Evolutionary conservation across 2,329 filamentous ascomycete species (phyloP).

Genomic region (Fusarium sp.): DNA sequence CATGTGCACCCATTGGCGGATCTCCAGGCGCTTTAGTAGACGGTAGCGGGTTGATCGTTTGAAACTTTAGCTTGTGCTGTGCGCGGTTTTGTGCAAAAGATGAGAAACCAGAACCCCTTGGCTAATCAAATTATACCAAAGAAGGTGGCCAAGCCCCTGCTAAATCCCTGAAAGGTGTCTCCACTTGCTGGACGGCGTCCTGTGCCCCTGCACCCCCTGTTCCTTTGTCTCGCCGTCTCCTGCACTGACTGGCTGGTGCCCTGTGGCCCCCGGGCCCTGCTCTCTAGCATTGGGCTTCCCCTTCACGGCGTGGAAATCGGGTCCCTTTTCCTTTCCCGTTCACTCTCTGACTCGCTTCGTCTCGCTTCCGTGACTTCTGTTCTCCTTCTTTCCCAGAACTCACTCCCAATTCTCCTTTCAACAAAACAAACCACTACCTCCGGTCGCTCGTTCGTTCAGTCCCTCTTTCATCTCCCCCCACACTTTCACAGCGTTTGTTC

Average conservation of each 20-base stretch:
- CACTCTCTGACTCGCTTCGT: slow-evolving; percentile 45
- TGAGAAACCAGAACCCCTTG: slow-evolving; percentile 13
- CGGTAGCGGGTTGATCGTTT: slow-evolving; percentile 11
- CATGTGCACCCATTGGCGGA: slow-evolving; percentile 20
- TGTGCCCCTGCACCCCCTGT: slow-evolving; percentile 34
- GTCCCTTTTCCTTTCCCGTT: slow-evolving; percentile 43
- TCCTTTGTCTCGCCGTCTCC: slow-evolving; percentile 27
- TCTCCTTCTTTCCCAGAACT: slow-evolving; percentile 41
- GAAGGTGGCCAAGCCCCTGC: slow-evolving; percentile 36
- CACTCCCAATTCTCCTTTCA: slow-evolving; percentile 55
- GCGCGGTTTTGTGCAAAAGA: slow-evolving; percentile 36
- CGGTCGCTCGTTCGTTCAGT: slow-evolving; percentile 56
- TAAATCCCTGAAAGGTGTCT: slow-evolving; percentile 19
- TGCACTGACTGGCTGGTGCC: slow-evolving; percentile 30
- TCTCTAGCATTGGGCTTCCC: slow-evolving; percentile 29
- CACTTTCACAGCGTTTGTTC: slow-evolving; percentile 47
- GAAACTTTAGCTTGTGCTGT: slow-evolving; percentile 20
- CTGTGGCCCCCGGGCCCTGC: slow-evolving; percentile 8
- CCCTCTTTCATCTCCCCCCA: slow-evolving; percentile 53
- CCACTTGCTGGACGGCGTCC: slow-evolving; percentile 24
- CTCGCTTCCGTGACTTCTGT: slow-evolving; percentile 41
- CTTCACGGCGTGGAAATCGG: slow-evolving; percentile 30
- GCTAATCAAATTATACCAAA: slow-evolving; percentile 27
- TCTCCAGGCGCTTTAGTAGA: slow-evolving; percentile 11
- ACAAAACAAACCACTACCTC: slow-evolving; percentile 57